Base-by-base conservation (phyloP, 1,284 basidiomycete genomes). In the Filobasidium uniguttulatum region DNA sequence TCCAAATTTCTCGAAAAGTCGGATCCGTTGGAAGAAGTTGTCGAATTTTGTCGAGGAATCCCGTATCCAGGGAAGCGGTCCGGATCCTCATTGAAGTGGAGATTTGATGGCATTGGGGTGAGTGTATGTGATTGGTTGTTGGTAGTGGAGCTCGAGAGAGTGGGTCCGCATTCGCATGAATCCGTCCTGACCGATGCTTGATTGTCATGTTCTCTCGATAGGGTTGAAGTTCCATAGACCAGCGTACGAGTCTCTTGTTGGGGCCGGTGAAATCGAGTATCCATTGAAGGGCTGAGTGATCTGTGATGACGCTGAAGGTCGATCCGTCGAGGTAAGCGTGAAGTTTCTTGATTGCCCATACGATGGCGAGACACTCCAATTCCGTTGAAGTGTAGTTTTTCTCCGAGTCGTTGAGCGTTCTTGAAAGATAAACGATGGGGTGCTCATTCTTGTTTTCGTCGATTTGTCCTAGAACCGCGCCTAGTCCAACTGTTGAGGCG, bases 151-250 rank as follows among this genome's bases (percentile, higher is more conserved):
- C 50, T 35, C 46, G 10, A 26, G 50, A 52, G 8, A 52, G 37
- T 2, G 45, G 45, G 26, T 48, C 50, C n/a, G 50, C 50, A 29
- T 52, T 48, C 8, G 29, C 12, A 25, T 52, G 36, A 12, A 50
- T 29, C 8, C 44, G 20, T 29, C 50, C 46, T 25, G 45, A 26
- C 26, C 37, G n/a, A 19, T 52, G 44, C 12, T 30, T 37, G 19
- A 52, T 52, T 12, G 46, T 48, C 50, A 52, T 52, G 20, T 43
- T 8, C 1, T 36, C 22, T 10, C 50, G 15, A 30, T 47, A 47
- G 15, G 37, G 46, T 25, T 46, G 35, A n/a, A 46, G 33, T n/a
- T 52, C 50, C 50, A 52, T 52, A 33, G 46, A 31, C 50, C 46
- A 52, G 22, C 38, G 20, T 10, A 48, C 31, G 5, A 52, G 37